Conservation (phyloP, 2,329 filamentous ascomycete species). For the Ilyonectria mors-panacis region DNA sequence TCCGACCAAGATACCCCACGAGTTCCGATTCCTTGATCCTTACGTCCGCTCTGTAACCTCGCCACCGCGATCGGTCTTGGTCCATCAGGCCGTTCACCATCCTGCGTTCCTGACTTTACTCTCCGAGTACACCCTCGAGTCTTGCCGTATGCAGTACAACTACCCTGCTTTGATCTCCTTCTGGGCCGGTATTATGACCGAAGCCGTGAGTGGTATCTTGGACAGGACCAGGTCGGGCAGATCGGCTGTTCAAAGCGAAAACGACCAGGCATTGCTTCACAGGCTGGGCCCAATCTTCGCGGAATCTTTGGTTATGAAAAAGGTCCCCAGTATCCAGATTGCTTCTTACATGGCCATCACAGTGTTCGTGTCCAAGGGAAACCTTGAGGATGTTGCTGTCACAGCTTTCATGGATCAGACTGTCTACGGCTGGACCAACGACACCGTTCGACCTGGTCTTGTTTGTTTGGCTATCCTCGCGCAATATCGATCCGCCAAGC, state of each 20-base stretch:
- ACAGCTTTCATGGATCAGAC: conserved; percentile 92
- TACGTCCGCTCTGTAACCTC: conserved; percentile 84
- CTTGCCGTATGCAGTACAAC: conserved; percentile 79
- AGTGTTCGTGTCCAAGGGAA: conserved; percentile 86
- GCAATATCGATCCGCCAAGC: conserved; percentile 80
- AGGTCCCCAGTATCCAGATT: conserved; percentile 83
- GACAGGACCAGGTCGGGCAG: conserved; percentile 84
- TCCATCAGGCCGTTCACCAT: conserved; percentile 87
- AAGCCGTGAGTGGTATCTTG: conserved; percentile 87
- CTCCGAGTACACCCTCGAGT: conserved; percentile 83
- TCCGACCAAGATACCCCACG: conserved; percentile 78
- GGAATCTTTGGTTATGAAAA: conserved; percentile 81
- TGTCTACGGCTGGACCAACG: conserved; percentile 80
- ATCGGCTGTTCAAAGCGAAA: conserved; percentile 81
- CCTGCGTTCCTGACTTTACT: conserved; percentile 81
- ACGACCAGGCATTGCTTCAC: conserved; percentile 83
- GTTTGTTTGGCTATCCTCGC: conserved; percentile 86
- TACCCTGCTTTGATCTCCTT: conserved; percentile 87
- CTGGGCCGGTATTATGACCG: conserved; percentile 90
- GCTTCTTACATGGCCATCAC: conserved; percentile 93
- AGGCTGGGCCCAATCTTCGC: conserved; percentile 79
- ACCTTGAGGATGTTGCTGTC: conserved; percentile 84
- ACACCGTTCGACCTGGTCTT: conserved; percentile 81
- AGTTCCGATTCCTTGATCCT: conserved; percentile 88
- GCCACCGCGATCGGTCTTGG: conserved; percentile 84